Base-by-base conservation (phyloP, 495 filamentous ascomycete genomes). In the Aspergillus coremiiformis region DNA sequence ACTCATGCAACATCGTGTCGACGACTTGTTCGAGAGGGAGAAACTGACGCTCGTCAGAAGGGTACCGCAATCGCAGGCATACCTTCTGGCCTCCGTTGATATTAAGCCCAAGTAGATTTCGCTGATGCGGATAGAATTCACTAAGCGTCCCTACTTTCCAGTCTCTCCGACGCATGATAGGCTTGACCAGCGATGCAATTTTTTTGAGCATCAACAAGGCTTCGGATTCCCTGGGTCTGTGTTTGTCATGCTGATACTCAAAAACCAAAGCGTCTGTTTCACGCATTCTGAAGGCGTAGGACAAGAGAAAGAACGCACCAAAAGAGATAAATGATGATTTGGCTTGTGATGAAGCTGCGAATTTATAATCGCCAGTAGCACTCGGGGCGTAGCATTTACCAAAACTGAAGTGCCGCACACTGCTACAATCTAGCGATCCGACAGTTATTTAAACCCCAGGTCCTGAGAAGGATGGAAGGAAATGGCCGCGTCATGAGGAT, bases 1-100 rank as follows among this genome's bases (percentile, higher is more conserved):
- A 82, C 79, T 97, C 93, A 64, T 98, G 93, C 26, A 98, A 80
- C 87, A 97, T 92, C 1, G 92, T 97, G 66, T 94, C 89, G 12
- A 86, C 74, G 2, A 95, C 78, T 54, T 87, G 70, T 47, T 95
- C 89, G 22, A 90, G 58, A 8, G 88, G 84, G 8, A 95, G 67
- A 59, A 98, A 98, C 64, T 87, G 83, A 45, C 68, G 79, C 35
- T 82, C 74, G 68, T 96, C 87, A 53, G 75, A 74, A 19, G 85
- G 72, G 69, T 94, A 85, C 29, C 93, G 85, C 20, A 98, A 72
- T 49, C 92, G 83, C 20, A 98, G 72, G 53, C 86, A 87, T 41
- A 97, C 93, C 65, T 84, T 84, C 59, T 86, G 75, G 15, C 90
- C 89, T 7, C 61, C 58, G 56, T 89, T 85, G 60, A 84, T 71